Conservation (phyloP, 371 early-diverging fungal genomes). For the Gilbertella persicaria region DNA sequence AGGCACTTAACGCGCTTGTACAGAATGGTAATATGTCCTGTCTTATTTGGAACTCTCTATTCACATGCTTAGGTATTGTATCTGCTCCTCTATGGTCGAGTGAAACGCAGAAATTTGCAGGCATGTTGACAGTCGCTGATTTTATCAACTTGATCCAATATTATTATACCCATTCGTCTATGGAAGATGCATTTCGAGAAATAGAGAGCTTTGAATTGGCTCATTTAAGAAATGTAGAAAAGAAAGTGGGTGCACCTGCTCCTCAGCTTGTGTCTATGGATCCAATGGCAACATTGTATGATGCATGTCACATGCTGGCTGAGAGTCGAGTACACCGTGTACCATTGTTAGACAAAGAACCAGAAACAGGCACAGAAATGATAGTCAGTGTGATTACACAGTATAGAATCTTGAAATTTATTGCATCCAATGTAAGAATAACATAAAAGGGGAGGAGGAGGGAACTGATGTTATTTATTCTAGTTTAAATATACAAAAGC, state of each 20-base stretch:
- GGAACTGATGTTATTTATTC: not conserved
- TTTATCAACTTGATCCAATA: slow-evolving; percentile 91
- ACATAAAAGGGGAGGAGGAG: not conserved
- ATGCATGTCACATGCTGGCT: slow-evolving; percentile 75
- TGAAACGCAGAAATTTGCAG: slow-evolving; percentile 74
- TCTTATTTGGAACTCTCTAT: not conserved
- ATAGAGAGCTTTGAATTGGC: slow-evolving; percentile 82
- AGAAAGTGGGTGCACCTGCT: slow-evolving; percentile 55
- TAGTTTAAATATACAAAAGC: slow-evolving; percentile 68
- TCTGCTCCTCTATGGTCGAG: slow-evolving; percentile 94
- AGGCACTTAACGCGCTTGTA: slow-evolving; percentile 87
- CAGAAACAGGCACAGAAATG: slow-evolving; percentile 76
- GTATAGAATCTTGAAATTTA: slow-evolving; percentile 87
- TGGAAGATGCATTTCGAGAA: slow-evolving; percentile 79
- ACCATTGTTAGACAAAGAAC: slow-evolving; percentile 82
- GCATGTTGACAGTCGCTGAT: slow-evolving; percentile 93
- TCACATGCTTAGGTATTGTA: slow-evolving; percentile 71
- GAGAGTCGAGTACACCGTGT: slow-evolving; percentile 83
- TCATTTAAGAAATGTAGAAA: slow-evolving; percentile 67
- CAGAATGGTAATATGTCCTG: slow-evolving; percentile 76
- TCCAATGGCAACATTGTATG: slow-evolving; percentile 84
- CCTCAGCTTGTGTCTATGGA: slow-evolving; percentile 70
- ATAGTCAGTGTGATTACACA: slow-evolving; percentile 91
- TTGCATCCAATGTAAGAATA: slow-evolving; percentile 79
- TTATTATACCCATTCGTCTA: slow-evolving; percentile 80